Evolutionary conservation across 495 filamentous ascomycete species (phyloP).

Genomic region (Lepidopterella palustris): DNA sequence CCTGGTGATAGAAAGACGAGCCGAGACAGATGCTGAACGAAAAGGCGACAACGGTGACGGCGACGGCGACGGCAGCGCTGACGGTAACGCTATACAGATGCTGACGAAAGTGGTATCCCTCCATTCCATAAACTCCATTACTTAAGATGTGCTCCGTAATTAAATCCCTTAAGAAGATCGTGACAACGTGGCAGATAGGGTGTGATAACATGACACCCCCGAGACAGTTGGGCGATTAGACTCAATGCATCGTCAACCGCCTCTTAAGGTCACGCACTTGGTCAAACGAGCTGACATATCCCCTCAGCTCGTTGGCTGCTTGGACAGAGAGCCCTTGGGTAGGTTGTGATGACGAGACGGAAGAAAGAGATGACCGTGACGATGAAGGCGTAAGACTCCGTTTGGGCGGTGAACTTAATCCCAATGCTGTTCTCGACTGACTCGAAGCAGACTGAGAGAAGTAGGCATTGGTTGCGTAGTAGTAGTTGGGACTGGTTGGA

Average conservation of each 20-base stretch:
- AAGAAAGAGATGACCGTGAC: conserved; percentile 79
- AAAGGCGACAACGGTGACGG: too few relatives aligned
- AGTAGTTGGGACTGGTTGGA: conserved; percentile 22
- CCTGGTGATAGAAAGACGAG: background rate
- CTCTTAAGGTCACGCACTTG: conserved; percentile 62
- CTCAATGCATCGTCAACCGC: conserved; percentile 41
- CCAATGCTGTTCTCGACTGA: conserved; percentile 1
- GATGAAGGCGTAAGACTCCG: conserved; percentile 64
- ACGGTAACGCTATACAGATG: conserved; percentile 5
- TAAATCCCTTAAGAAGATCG: background rate
- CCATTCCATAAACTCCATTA: background rate
- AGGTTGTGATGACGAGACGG: conserved; percentile 56
- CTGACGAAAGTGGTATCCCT: conserved; percentile 1
- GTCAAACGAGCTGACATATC: conserved; percentile 85
- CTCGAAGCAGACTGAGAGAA: conserved; percentile 20
- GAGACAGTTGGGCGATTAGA: background rate
- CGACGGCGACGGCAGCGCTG: too few relatives aligned
- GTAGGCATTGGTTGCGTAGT: conserved; percentile 22
- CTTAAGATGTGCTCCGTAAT: background rate
- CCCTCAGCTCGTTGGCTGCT: conserved; percentile 70
- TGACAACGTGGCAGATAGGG: background rate
- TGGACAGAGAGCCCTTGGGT: conserved; percentile 61
- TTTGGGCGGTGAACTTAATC: conserved; percentile 25
- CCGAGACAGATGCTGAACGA: background rate
- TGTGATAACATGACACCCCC: background rate